phyloP scores from a whole-genome alignment of 2,329 filamentous ascomycete genomes.

The Phialemoniopsis sp. region DNA sequence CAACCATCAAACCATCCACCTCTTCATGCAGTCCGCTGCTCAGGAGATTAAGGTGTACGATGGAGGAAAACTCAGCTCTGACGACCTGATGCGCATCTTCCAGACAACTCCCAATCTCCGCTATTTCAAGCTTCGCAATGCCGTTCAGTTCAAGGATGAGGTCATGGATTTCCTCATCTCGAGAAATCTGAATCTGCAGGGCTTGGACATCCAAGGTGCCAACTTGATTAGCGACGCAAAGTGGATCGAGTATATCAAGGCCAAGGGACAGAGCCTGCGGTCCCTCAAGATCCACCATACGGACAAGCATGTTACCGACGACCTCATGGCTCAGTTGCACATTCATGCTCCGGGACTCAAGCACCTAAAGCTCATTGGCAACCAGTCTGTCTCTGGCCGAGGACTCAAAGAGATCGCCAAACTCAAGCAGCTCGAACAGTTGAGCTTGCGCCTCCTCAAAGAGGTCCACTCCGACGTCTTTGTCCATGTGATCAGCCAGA shows the following conservation, averaged over 20 bases:
- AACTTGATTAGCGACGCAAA: slow-evolving; percentile 76
- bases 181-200: slow-evolving; percentile 64
- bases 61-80: slow-evolving; percentile 59
- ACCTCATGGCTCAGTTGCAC: slow-evolving; percentile 59
- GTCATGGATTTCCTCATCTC: slow-evolving; percentile 78
- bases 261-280: slow-evolving; percentile 61
- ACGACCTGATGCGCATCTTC: slow-evolving; percentile 80
- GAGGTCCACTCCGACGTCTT: slow-evolving; percentile 54
- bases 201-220: slow-evolving; percentile 75
- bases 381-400: slow-evolving; percentile 65
- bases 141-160: slow-evolving; percentile 86
- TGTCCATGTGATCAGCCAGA: slow-evolving; percentile 52
- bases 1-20: slow-evolving; percentile 45
- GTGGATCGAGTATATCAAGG: slow-evolving; percentile 67
- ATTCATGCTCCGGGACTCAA: slow-evolving; percentile 63
- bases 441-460: slow-evolving; percentile 66
- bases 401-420: slow-evolving; percentile 62
- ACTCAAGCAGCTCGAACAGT: slow-evolving; percentile 63
- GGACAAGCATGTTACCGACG: slow-evolving; percentile 75
- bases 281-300: slow-evolving; percentile 77
- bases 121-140: slow-evolving; percentile 72
- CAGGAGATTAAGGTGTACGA: slow-evolving; percentile 55
- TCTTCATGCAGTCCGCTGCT: slow-evolving; percentile 51
- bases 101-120: slow-evolving; percentile 67
- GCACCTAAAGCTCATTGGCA: slow-evolving; percentile 77